Evolutionary conservation across 1,284 basidiomycete species (phyloP).

Genomic region (Trichosporon coremiiforme): DNA sequence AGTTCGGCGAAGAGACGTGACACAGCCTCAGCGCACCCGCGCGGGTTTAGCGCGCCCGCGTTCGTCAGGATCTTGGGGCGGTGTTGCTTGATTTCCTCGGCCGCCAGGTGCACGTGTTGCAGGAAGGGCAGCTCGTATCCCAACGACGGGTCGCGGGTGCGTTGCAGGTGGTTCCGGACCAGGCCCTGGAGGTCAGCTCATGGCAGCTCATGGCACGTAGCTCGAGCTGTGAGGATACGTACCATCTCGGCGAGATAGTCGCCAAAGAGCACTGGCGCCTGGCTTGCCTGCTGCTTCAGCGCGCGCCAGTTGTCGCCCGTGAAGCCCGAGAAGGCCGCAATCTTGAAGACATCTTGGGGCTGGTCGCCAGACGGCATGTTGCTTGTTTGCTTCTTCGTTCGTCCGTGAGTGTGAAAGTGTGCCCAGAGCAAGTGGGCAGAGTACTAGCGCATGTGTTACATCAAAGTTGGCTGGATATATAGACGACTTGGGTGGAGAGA

Average conservation of each 20-base stretch:
- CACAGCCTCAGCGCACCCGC: constrained; percentile 28
- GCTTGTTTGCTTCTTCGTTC: background rate
- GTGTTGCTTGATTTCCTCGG: constrained; percentile 26
- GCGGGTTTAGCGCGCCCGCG: constrained; percentile 36
- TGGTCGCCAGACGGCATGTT: constrained; percentile 2
- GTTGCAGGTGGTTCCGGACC: constrained; percentile 30
- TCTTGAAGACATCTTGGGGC: constrained; percentile 24
- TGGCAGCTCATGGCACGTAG: too few species aligned
- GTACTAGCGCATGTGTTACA: background rate
- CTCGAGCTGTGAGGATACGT: background rate
- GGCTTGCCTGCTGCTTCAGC: constrained; percentile 25
- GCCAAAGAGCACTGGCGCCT: constrained; percentile 29
- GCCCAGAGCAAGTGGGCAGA: background rate
- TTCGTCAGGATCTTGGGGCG: constrained; percentile 34
- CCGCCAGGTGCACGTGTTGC: constrained; percentile 28
- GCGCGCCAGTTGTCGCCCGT: constrained; percentile 23
- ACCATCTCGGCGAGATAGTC: constrained; percentile 35
- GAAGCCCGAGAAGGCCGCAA: constrained; percentile 33
- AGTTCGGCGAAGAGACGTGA: constrained; percentile 21
- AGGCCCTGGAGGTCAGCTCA: constrained; percentile 31
- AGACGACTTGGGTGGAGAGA: background rate
- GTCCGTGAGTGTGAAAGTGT: background rate
- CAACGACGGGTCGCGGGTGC: constrained; percentile 26
- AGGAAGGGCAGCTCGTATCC: constrained; percentile 36
- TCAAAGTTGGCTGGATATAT: background rate